These are phyloP conservation scores for Alternaria ethzedia DNA, from an alignment of 2,329 filamentous ascomycete genomes.

Conservation along the genomic window DNA sequence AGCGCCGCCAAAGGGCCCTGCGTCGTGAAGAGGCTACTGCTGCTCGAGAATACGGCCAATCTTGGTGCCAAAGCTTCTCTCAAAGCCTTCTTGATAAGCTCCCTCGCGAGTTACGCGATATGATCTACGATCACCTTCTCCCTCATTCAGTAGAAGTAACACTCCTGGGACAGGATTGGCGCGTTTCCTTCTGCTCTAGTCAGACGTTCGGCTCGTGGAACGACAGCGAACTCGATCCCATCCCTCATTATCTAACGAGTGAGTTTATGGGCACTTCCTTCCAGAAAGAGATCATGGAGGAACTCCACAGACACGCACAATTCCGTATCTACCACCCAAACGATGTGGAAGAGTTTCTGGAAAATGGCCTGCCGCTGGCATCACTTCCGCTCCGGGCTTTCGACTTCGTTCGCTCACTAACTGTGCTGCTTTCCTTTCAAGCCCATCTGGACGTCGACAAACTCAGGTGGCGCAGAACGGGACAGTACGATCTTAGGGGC, in stretches of 20 bases:
- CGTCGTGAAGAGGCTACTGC: neutral
- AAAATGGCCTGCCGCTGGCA: neutral
- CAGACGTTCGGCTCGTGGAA: neutral
- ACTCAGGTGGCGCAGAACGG: neutral
- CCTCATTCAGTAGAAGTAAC: neutral
- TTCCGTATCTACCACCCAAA: accelerated
- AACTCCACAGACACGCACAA: neutral
- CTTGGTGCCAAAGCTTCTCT: neutral
- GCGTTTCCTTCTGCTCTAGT: neutral
- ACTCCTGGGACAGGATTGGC: neutral
- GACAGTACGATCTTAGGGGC: neutral
- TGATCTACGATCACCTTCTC: neutral
- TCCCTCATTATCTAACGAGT: neutral
- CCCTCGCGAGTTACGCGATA: neutral
- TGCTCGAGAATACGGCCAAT: neutral
- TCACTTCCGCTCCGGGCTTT: neutral
- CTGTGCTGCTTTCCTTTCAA: neutral
- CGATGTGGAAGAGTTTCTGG: neutral
- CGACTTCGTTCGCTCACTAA: neutral
- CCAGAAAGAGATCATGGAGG: neutral
- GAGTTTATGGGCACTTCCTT: neutral
- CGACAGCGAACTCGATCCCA: neutral
- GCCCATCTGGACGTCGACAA: neutral
- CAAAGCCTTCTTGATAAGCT: neutral
- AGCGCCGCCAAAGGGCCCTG: neutral